Percentiles rank a stretch among this genome's conserved stretches.
Evolutionary conservation across 2,329 filamentous ascomycete genomes (phyloP).

Genomic region (Diaporthe caulivora): DNA sequence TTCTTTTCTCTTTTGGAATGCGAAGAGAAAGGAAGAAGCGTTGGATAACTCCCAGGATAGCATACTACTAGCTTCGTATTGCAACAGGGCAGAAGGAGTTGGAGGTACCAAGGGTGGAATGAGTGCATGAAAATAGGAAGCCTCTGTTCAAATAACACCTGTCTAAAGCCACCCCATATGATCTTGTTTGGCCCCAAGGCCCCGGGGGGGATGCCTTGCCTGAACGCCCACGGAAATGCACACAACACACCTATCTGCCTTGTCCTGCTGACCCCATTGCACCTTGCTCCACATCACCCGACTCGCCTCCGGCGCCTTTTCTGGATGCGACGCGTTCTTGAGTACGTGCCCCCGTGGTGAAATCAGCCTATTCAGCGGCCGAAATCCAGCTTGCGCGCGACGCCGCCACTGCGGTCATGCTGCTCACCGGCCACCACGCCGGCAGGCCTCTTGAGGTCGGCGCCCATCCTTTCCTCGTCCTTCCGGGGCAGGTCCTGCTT

Average conservation of each 20-base stretch:
- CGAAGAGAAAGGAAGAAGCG: background rate
- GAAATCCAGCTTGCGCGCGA: slow-evolving; percentile 87
- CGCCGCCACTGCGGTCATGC: slow-evolving; percentile 76
- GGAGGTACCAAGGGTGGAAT: background rate
- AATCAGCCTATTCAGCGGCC: slow-evolving; percentile 57
- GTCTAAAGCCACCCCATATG: background rate
- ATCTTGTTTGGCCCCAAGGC: background rate
- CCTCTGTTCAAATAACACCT: background rate
- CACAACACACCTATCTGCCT: background rate
- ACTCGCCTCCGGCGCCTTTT: background rate
- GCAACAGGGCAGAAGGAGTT: background rate
- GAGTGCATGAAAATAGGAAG: background rate
- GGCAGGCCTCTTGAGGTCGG: slow-evolving; percentile 82
- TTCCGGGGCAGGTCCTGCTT: slow-evolving; percentile 87
- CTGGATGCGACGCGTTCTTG: background rate
- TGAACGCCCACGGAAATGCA: slow-evolving; percentile 17
- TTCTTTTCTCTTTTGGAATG: background rate
- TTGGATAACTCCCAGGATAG: background rate
- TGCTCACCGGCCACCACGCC: slow-evolving; percentile 70
- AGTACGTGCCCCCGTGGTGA: background rate
- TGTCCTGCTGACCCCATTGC: background rate
- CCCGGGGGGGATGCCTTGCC: background rate
- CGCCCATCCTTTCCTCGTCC: slow-evolving; percentile 79
- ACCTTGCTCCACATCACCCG: background rate
- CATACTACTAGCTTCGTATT: background rate